Conservation (phyloP, 371 early-diverging fungal genomes). For the Umbelopsis sp. region DNA sequence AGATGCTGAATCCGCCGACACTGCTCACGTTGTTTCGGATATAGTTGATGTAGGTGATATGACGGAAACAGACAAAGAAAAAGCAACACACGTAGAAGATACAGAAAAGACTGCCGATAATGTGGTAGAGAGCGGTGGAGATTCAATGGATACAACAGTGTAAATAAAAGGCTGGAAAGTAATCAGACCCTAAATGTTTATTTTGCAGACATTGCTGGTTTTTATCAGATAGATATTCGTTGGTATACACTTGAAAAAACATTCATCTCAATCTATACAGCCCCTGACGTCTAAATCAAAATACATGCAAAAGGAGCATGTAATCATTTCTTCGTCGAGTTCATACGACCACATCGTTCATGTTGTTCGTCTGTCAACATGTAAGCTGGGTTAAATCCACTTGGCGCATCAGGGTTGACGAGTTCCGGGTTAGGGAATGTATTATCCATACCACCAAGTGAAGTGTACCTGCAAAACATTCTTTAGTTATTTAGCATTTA, state of each 20-base stretch:
- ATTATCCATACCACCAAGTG: constrained; percentile 85
- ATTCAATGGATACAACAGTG: constrained; percentile 15
- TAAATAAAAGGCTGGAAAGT: background rate
- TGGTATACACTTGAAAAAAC: constrained; percentile 3
- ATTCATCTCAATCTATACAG: background rate
- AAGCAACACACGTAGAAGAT: background rate
- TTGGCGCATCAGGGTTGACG: constrained; percentile 30
- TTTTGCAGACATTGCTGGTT: background rate
- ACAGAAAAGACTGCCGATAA: background rate
- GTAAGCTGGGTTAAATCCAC: constrained; percentile 77
- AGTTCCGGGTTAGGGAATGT: constrained; percentile 86
- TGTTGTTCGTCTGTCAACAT: constrained; percentile 64
- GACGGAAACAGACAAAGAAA: constrained; percentile 7
- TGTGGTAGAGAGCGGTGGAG: background rate
- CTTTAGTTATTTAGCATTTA: background rate
- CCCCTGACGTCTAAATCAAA: background rate
- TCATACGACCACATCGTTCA: constrained; percentile 78
- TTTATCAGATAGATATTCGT: background rate
- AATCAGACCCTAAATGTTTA: background rate
- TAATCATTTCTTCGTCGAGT: constrained; percentile 35
- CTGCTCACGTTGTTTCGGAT: background rate
- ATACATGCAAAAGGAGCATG: background rate
- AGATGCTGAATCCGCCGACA: background rate
- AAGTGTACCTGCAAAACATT: constrained; percentile 78
- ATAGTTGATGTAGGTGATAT: constrained; percentile 2